These are phyloP conservation scores for Corylus heterophylla DNA, from an alignment of 306 rosid species.

Conservation along the genomic window DNA sequence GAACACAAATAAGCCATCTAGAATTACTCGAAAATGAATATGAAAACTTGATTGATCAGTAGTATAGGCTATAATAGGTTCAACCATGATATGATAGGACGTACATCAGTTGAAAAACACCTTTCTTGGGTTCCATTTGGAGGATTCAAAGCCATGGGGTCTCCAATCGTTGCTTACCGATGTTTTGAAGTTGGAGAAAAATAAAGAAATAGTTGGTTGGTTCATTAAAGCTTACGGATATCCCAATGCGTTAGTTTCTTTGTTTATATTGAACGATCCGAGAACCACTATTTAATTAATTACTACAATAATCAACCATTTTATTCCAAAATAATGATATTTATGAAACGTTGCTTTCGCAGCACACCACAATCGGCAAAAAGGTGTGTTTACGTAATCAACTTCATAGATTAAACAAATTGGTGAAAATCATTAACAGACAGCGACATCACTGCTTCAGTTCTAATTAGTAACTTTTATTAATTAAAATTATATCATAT, in stretches of 20 bases:
- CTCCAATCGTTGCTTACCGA: no score
- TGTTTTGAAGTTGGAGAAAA: no score
- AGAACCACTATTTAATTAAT: not conserved
- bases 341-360: slow-evolving; percentile 19
- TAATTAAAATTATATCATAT: slow-evolving; percentile 13
- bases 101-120: no score
- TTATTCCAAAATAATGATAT: not conserved
- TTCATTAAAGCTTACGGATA: slow-evolving; percentile 9
- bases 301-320: not conserved
- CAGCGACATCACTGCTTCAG: slow-evolving; percentile 27
- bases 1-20: no score
- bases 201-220: no score
- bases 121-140: no score
- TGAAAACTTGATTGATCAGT: no score
- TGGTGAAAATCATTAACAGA: not conserved
- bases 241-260: not conserved
- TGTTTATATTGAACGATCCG: slow-evolving; percentile 32
- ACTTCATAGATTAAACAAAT: not conserved
- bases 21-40: no score
- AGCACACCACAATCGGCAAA: slow-evolving; percentile 8
- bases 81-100: no score
- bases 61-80: no score
- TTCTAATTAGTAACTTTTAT: slow-evolving; percentile 24
- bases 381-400: not conserved
- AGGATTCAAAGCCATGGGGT: no score